These are phyloP conservation scores for Cladosporium sp. DNA, from an alignment of 2,329 filamentous ascomycete genomes.

Conservation along the genomic window DNA sequence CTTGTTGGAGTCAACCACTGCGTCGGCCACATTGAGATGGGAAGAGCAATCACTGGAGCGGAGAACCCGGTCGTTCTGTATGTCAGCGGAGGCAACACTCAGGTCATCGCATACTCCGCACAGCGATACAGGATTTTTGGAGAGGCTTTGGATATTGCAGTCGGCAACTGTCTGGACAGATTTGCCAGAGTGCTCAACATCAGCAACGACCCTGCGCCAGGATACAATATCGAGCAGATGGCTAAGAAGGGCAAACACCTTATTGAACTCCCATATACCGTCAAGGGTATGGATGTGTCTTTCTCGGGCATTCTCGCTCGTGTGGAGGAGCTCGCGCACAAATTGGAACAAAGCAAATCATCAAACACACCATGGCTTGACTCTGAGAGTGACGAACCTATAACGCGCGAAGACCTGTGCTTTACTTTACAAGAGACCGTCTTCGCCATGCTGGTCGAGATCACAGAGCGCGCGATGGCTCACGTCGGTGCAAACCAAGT, in stretches of 20 bases:
- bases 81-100: conserved; percentile 92
- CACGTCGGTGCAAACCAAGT: conserved; percentile 90
- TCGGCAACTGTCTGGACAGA: conserved; percentile 93
- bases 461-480: conserved; percentile 96
- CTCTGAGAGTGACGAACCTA: conserved; percentile 48
- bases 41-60: conserved; percentile 83
- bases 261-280: conserved; percentile 86
- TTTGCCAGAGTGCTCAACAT: conserved; percentile 90
- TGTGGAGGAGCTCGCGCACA: conserved; percentile 72
- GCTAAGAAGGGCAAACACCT: conserved; percentile 68
- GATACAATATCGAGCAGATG: conserved; percentile 96
- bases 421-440: conserved; percentile 95
- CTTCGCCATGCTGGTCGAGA: conserved; percentile 96
- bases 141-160: conserved; percentile 93
- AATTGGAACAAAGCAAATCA: conserved; percentile 42
- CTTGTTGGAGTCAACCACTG: conserved; percentile 96
- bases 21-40: conserved; percentile 99
- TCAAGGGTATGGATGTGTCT: conserved; percentile 98
- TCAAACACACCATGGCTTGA: conserved; percentile 28
- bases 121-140: conserved; percentile 96
- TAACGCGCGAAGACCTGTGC: conserved; percentile 81
- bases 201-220: conserved; percentile 91
- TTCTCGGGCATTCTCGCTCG: conserved; percentile 87
- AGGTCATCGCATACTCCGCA: conserved; percentile 94
- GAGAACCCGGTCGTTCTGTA: conserved; percentile 92